phyloP scores from a whole-genome alignment of 2,329 filamentous ascomycete genomes.

The Catunica adiposa region DNA sequence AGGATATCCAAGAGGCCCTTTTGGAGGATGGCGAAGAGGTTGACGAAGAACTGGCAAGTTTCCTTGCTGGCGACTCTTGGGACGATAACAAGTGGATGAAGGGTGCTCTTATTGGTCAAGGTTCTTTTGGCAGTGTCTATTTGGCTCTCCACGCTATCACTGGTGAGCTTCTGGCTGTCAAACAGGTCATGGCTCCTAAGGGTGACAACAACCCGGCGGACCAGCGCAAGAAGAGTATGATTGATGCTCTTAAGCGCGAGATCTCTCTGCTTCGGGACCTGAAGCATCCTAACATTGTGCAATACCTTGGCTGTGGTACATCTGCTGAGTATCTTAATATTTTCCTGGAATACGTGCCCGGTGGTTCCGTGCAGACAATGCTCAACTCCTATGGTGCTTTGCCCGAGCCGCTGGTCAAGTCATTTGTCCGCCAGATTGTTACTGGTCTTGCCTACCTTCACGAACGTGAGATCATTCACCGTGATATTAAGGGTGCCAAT shows the following conservation, averaged over 20 bases:
- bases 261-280: conserved; percentile 87
- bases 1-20: conserved; percentile 70
- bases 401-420: conserved; percentile 81
- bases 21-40: conserved; percentile 83
- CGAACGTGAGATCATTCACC: conserved; percentile 87
- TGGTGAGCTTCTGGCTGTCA: conserved; percentile 92
- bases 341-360: conserved; percentile 97
- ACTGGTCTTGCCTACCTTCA: conserved; percentile 87
- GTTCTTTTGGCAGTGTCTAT: conserved; percentile 91
- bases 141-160: conserved; percentile 89
- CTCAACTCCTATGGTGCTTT: conserved; percentile 95
- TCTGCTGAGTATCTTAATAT: conserved; percentile 90
- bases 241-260: conserved; percentile 89
- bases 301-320: conserved; percentile 88
- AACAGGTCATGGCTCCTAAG: conserved; percentile 85
- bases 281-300: conserved; percentile 92
- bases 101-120: conserved; percentile 88
- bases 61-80: conserved; percentile 84
- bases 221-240: conserved; percentile 91
- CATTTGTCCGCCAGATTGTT: conserved; percentile 92
- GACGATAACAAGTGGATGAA: conserved; percentile 99
- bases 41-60: conserved; percentile 77
- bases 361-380: conserved; percentile 95
- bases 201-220: conserved; percentile 68
- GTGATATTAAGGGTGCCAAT: conserved; percentile 97